A percentile compares a stretch with the other conserved stretches of the same genome.
These are phyloP conservation scores for Psilocybe azurescens DNA, from an alignment of 768 basidiomycete genomes.

Conservation along the genomic window DNA sequence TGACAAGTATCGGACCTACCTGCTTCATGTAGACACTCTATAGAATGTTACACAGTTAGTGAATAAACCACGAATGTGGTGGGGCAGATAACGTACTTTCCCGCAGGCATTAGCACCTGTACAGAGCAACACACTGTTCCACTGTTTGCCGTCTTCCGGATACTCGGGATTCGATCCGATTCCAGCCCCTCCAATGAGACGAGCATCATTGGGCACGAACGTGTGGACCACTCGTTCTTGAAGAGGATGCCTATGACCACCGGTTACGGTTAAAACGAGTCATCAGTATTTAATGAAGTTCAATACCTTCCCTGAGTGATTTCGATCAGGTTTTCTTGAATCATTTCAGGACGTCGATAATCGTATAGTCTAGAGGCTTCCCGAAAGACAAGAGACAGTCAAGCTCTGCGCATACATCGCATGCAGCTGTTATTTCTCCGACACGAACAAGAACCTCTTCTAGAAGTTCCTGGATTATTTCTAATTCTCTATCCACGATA, in stretches of 20 bases:
- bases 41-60: conserved; percentile 3
- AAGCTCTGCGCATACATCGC: conserved; percentile 82
- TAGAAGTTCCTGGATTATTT: conserved; percentile 84
- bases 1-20: conserved; percentile 37
- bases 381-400: conserved; percentile 89
- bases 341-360: conserved; percentile 79
- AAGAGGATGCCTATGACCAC: conserved; percentile 81
- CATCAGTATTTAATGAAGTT: conserved; percentile 12
- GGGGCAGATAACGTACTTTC: conserved; percentile 56
- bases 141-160: conserved; percentile 36
- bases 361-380: conserved; percentile 65
- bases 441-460: conserved; percentile 65
- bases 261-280: not conserved
- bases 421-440: conserved; percentile 59
- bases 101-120: conserved; percentile 97
- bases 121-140: conserved; percentile 74
- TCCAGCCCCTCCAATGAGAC: conserved; percentile 66
- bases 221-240: conserved; percentile 85
- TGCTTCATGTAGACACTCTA: conserved; percentile 95
- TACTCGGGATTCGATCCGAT: conserved; percentile 34
- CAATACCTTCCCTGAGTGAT: conserved; percentile 75
- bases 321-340: conserved; percentile 77
- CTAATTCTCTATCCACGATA: conserved; percentile 91
- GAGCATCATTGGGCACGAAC: conserved; percentile 86
- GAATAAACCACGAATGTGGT: not conserved